Evolutionary conservation across 257 asterid species (phyloP).

Genomic region (Solanum raphanifolium): DNA sequence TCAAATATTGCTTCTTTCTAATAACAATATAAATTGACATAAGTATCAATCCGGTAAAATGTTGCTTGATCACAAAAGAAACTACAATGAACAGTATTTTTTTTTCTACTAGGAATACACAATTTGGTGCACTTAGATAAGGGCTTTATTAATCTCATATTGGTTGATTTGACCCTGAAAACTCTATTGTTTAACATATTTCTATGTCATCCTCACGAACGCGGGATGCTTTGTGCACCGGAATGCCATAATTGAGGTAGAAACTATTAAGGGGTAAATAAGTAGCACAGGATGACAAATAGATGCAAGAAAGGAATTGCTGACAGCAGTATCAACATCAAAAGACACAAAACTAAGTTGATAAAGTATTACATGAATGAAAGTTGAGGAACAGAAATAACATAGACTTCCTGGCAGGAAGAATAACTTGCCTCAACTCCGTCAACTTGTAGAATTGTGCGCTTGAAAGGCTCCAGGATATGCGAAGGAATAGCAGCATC

Average conservation of each 20-base stretch:
- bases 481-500: constrained; percentile 91
- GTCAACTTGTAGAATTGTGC: constrained; percentile 68
- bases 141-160: neutral
- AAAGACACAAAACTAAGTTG: neutral
- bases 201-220: neutral
- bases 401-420: neutral
- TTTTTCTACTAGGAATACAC: neutral
- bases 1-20: neutral
- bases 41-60: neutral
- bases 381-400: neutral
- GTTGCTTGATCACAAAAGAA: neutral
- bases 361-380: neutral
- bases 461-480: constrained; percentile 57
- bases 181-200: neutral
- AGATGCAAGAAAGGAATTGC: neutral
- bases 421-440: constrained; percentile 77
- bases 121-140: neutral
- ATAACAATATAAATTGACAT: neutral
- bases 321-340: neutral
- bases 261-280: neutral
- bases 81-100: neutral
- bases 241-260: neutral
- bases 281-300: neutral
- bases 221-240: neutral
- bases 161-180: neutral